Evolutionary conservation across 2,329 filamentous ascomycete species (phyloP).

Genomic region (Aspergillus fischeri): DNA sequence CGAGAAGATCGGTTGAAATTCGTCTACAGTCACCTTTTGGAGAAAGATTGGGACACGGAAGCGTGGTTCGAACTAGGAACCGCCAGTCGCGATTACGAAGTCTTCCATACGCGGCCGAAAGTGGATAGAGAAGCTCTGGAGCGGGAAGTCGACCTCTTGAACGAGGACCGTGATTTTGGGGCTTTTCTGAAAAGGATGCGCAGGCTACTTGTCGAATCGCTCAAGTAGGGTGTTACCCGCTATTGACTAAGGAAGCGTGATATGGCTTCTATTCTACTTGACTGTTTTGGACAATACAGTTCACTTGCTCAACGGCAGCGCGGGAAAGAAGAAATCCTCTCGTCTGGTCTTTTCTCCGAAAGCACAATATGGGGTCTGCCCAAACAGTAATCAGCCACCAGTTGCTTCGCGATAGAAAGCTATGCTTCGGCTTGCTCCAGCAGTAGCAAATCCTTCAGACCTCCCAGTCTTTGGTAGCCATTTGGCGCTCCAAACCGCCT

Average conservation of each 20-base stretch:
- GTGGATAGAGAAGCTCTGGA: slow-evolving; percentile 54
- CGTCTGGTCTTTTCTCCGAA: not conserved
- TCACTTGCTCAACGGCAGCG: not conserved
- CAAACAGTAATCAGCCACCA: slow-evolving; percentile 47
- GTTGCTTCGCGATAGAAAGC: slow-evolving; percentile 83
- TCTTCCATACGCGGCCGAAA: slow-evolving; percentile 71
- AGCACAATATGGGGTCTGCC: not conserved
- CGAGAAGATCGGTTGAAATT: slow-evolving; percentile 84
- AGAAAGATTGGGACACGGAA: slow-evolving; percentile 82
- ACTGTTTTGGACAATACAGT: not conserved
- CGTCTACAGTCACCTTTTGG: slow-evolving; percentile 80
- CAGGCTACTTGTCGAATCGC: slow-evolving; percentile 52
- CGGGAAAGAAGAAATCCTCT: not conserved
- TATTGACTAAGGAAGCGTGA: not conserved
- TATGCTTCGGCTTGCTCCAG: slow-evolving; percentile 70
- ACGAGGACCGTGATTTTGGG: slow-evolving; percentile 58
- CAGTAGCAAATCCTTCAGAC: slow-evolving; percentile 70
- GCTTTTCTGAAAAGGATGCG: slow-evolving; percentile 62
- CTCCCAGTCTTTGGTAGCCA: slow-evolving; percentile 70
- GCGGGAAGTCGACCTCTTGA: slow-evolving; percentile 53
- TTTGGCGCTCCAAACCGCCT: slow-evolving; percentile 75
- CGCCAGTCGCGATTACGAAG: slow-evolving; percentile 75
- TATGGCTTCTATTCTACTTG: not conserved
- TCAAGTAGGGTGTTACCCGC: slow-evolving; percentile 39
- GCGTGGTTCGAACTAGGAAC: slow-evolving; percentile 92